Base-by-base conservation (phyloP, 1,284 basidiomycete species). In the Tetrapyrgos nigripes region DNA sequence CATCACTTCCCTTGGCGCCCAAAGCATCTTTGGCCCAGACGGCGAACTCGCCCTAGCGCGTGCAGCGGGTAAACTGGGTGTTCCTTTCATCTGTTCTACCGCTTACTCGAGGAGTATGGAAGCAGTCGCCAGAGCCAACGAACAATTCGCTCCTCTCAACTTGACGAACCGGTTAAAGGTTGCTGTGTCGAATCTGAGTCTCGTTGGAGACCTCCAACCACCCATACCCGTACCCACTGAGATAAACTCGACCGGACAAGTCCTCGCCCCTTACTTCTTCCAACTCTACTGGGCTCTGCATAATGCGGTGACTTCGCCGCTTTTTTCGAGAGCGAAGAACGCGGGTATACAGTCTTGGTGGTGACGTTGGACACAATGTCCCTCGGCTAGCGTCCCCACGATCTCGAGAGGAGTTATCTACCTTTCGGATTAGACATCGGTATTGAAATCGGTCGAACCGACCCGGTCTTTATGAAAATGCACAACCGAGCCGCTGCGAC, bases 211-310 rank as follows among this genome's bases (percentile, higher is more conserved):
- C 19, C 8, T 4, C 4, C 37, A 40, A 40, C 37, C 37, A 40
- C 14, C 13, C 5, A n/a, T n/a, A n/a, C n/a, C n/a, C n/a, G n/a
- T n/a, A n/a, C n/a, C n/a, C n/a, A n/a, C n/a, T n/a, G n/a, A n/a
- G n/a, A n/a, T n/a, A n/a, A n/a, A n/a, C n/a, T n/a, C n/a, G n/a
- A n/a, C n/a, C n/a, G 37, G 37, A 40, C 14, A n/a, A 40, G 37
- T n/a, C 14, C 17, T 40, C 57, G 79, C 84, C 0, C 76, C 83
- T 28, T 79, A 91, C 26, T 94, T 88, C 87, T 95, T 85, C 73
- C 92, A 95, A 72, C 81, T 94, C 8, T 94, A 94, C 71, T 91
- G 89, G 90, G 88, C 90, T 1, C 72, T 72, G 23, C 77, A 82
- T 40, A 75, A 88, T 59, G 87, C 87, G 2, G 70, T 91, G 9